Evolutionary conservation across 805 yeast genomes (phyloP).

Genomic region (Zygoascus ofunaensis): DNA sequence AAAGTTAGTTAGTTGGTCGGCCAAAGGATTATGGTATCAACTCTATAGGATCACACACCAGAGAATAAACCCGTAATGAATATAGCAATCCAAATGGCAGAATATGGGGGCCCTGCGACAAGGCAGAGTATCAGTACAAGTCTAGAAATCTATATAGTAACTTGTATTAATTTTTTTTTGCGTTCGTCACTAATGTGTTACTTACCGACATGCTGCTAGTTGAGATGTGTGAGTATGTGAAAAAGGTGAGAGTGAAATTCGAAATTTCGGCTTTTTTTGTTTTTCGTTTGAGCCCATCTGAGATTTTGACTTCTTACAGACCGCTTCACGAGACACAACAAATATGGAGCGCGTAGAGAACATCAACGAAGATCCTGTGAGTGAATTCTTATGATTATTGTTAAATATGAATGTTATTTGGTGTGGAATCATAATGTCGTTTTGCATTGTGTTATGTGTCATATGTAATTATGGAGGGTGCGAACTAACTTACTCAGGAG

Average conservation of each 20-base stretch:
- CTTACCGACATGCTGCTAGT: neutral
- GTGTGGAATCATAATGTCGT: neutral
- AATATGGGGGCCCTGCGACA: too few species aligned
- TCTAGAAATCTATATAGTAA: neutral
- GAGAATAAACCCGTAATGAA: neutral
- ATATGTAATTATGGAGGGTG: too few species aligned
- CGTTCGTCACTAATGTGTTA: too few species aligned
- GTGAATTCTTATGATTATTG: neutral
- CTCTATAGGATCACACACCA: neutral
- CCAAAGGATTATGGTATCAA: neutral
- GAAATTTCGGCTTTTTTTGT: neutral
- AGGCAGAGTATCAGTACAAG: neutral
- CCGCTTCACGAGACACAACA: neutral
- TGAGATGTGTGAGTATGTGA: neutral
- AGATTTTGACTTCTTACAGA: too few species aligned
- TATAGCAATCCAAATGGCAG: neutral
- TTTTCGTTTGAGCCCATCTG: neutral
- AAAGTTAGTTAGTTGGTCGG: neutral
- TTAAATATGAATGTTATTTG: neutral
- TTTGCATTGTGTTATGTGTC: neutral
- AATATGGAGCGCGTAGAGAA: constrained; percentile 1
- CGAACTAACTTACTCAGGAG: too few species aligned
- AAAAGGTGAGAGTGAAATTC: neutral
- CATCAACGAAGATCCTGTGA: constrained; percentile 2
- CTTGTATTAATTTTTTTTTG: neutral